Evolutionary conservation across 768 basidiomycete species (phyloP), one percentile per base, ranked within the genome.

Genomic region (Crucibulum laeve): DNA sequence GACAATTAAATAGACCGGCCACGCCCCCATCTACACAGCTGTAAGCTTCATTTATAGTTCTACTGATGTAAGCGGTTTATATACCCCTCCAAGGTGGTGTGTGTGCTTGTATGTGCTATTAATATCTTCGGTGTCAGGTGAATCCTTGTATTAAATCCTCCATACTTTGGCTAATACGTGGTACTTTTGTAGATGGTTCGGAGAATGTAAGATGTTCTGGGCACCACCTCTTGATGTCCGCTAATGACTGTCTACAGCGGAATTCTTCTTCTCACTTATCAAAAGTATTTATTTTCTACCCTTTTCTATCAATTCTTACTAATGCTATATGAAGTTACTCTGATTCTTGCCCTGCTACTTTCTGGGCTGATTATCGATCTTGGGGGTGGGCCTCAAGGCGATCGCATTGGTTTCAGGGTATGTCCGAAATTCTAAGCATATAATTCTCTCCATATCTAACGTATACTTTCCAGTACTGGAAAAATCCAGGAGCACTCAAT

Each of bases 101-200:
- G 75, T 36, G 59, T 83, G 15, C 52, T 75, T n/a, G 73, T 80
- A 17, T 76, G 74, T 52, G 51, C 69, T 14, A 77, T 86, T 67
- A 86, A 87, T 52, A 68, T 86, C 21, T 79, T 86, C 51, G 84
- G 85, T 48, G 82, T 83, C n/a, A 70, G 76, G 67, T 83, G 54
- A 53, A 63, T 38, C 18, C 13, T 25, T 21, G 43, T 4, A 14
- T 25, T 39, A 11, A n/a, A 38, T 28, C 15, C 18, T 5, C 30
- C 24, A 5, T 4, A 22, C n/a, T 19, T 22, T 37, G 24, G 28
- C 25, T n/a, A 19, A n/a, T 25, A 44, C 34, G 38, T 33, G 32
- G 40, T 24, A 10, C n/a, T 25, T 36, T 19, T 26, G 1, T 22
- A 74, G 76, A 55, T 80, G 72, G 50, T 85, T 86, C 45, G 83